Percentiles rank a stretch among this genome's conserved stretches.
Conservation (phyloP, 805 yeast genomes). For the Wickerhamomyces mucosus region DNA sequence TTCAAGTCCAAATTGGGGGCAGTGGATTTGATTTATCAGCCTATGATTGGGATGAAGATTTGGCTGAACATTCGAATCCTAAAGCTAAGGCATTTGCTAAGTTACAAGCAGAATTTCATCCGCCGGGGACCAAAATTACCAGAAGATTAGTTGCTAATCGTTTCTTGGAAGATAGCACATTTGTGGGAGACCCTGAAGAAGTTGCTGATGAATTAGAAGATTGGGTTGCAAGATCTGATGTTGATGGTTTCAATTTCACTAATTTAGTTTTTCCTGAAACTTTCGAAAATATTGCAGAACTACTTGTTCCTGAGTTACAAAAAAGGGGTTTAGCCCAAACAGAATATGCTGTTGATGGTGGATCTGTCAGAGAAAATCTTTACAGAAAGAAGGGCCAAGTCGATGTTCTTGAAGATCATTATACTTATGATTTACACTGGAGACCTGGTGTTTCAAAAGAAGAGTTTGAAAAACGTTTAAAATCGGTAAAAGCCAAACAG, state of each 20-base stretch:
- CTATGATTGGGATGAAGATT: constrained; percentile 35
- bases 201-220: constrained; percentile 31
- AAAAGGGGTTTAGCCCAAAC: constrained; percentile 25
- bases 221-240: constrained; percentile 29
- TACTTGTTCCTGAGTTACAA: constrained; percentile 25
- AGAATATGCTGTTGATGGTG: constrained; percentile 17
- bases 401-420: constrained; percentile 16
- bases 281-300: constrained; percentile 26
- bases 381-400: constrained; percentile 16
- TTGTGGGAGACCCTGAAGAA: constrained; percentile 24
- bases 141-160: constrained; percentile 22
- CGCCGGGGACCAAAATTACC: constrained; percentile 15
- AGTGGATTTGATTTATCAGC: constrained; percentile 33
- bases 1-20: constrained; percentile 36
- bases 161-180: constrained; percentile 18
- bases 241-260: constrained; percentile 32
- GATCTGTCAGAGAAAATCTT: constrained; percentile 29
- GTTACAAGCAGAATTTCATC: constrained; percentile 19
- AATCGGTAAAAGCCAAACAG: constrained; percentile 5
- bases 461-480: constrained; percentile 18
- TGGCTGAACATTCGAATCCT: constrained; percentile 22
- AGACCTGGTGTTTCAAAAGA: constrained; percentile 21
- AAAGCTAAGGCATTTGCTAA: constrained; percentile 23
- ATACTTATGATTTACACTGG: constrained; percentile 15
- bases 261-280: constrained; percentile 29